Percentiles rank a stretch among this genome's conserved stretches.
phyloP scores from a whole-genome alignment of 2,329 filamentous ascomycete genomes.

The Aspergillus sojae region DNA sequence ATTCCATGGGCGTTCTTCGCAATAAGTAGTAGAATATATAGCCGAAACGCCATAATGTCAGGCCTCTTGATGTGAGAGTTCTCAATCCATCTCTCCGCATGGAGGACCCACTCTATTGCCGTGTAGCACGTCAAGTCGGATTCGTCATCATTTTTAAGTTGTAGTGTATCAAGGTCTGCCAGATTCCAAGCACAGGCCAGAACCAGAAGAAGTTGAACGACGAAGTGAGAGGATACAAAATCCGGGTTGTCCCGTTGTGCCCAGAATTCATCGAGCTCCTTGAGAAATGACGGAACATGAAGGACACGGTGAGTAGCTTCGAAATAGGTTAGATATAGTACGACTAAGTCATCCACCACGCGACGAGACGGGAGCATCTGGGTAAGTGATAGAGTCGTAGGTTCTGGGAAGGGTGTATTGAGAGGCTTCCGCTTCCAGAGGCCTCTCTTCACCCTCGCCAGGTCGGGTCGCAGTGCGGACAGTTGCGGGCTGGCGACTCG shows the following conservation, averaged over 20 bases:
- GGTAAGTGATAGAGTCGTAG: slow-evolving; percentile 33
- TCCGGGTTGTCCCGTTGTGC: slow-evolving; percentile 28
- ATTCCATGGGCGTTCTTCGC: slow-evolving; percentile 55
- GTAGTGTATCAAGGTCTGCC: slow-evolving; percentile 30
- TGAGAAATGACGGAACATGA: slow-evolving; percentile 44
- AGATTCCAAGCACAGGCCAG: slow-evolving; percentile 44
- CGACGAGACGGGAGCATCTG: slow-evolving; percentile 38
- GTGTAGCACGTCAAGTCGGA: slow-evolving; percentile 33
- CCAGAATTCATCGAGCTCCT: slow-evolving; percentile 42
- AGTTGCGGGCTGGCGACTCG: slow-evolving; percentile 39
- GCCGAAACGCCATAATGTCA: slow-evolving; percentile 53
- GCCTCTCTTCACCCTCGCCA: slow-evolving; percentile 36
- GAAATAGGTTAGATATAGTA: slow-evolving; percentile 43
- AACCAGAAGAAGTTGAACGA: slow-evolving; percentile 41
- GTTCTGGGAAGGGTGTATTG: slow-evolving; percentile 32
- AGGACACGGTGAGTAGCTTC: slow-evolving; percentile 45
- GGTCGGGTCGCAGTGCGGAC: slow-evolving; percentile 35
- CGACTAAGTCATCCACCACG: slow-evolving; percentile 41
- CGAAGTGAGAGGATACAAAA: slow-evolving; percentile 33
- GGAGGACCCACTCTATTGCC: slow-evolving; percentile 72
- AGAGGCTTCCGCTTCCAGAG: slow-evolving; percentile 34
- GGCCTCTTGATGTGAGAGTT: slow-evolving; percentile 67
- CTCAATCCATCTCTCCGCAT: slow-evolving; percentile 86
- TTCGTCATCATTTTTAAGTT: slow-evolving; percentile 28
- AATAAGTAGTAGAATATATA: slow-evolving; percentile 54